Evolutionary conservation across 768 basidiomycete genomes (phyloP).

Genomic region (Calocybe indica): DNA sequence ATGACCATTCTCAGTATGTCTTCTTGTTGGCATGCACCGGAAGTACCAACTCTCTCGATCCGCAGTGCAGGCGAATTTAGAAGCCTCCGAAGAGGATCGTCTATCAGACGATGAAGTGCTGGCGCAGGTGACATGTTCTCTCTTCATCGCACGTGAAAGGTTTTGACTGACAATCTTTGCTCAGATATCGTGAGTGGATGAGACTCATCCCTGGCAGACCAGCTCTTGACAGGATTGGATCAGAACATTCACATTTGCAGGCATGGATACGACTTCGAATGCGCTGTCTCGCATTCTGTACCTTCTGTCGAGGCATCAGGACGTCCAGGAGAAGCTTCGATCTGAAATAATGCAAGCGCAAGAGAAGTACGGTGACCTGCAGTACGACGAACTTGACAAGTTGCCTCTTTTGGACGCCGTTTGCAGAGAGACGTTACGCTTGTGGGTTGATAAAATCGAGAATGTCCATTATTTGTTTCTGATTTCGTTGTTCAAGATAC

Average conservation of each 20-base stretch:
- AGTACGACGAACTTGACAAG: conserved; percentile 19
- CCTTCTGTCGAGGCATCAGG: conserved; percentile 19
- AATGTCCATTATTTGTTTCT: neutral
- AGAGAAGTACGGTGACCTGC: conserved; percentile 9
- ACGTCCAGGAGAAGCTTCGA: conserved; percentile 26
- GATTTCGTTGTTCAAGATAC: conserved; percentile 10
- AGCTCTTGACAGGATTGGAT: neutral
- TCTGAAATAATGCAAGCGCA: conserved; percentile 17
- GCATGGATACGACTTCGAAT: conserved; percentile 26
- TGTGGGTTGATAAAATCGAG: conserved; percentile 12
- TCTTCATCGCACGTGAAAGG: neutral
- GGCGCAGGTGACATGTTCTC: conserved; percentile 17
- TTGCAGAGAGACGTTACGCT: conserved; percentile 26
- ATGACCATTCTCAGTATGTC: conserved; percentile 19
- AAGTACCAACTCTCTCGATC: neutral
- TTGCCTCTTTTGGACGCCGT: conserved; percentile 30
- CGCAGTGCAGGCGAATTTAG: conserved; percentile 25
- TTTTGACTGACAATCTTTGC: neutral
- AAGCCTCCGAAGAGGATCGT: conserved; percentile 19
- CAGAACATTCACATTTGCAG: conserved; percentile 26
- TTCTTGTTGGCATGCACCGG: neutral
- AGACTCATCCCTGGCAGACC: neutral
- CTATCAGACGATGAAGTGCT: conserved; percentile 24
- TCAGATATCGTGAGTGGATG: conserved; percentile 11
- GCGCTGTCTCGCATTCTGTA: conserved; percentile 23